phyloP scores from a whole-genome alignment of 192 early-diverging fungal genomes.

The Coemansia furcata region DNA sequence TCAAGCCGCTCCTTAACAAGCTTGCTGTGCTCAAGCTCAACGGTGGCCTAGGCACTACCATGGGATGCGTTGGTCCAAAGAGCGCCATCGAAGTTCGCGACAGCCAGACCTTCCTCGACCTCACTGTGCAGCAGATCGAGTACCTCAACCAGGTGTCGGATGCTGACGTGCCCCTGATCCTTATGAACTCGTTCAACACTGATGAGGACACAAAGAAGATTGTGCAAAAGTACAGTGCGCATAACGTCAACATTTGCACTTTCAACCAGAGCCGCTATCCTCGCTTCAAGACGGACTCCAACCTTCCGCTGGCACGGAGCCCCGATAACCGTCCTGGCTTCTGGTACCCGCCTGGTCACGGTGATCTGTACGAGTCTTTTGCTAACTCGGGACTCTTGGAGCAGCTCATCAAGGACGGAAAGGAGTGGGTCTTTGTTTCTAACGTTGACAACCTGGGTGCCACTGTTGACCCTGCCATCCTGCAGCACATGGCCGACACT shows the following conservation, averaged over 20 bases:
- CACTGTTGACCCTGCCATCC: conserved; percentile 89
- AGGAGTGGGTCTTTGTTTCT: conserved; percentile 98
- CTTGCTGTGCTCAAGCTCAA: conserved; percentile 99
- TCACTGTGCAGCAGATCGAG: conserved; percentile 99
- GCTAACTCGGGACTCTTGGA: conserved; percentile 93
- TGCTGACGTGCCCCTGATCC: conserved; percentile 92
- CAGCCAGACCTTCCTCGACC: conserved; percentile 96
- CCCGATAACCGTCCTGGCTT: conserved; percentile 58
- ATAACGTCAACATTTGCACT: conserved; percentile 90
- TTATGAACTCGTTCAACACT: conserved; percentile 99
- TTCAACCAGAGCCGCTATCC: conserved; percentile 98
- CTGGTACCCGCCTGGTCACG: conserved; percentile 97
- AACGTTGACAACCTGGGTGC: conserved; percentile 99
- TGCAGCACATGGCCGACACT: conserved; percentile 85
- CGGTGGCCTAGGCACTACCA: conserved; percentile 98
- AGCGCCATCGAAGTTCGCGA: conserved; percentile 98
- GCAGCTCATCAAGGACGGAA: conserved; percentile 87
- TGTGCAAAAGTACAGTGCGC: conserved; percentile 95
- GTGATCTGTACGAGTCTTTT: conserved; percentile 95
- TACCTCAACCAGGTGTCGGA: conserved; percentile 87
- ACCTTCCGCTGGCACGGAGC: conserved; percentile 75
- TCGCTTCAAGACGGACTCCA: conserved; percentile 88
- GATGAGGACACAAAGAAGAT: conserved; percentile 96
- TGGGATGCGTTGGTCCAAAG: conserved; percentile 99
- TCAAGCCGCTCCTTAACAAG: conserved; percentile 71